Percentiles rank a stretch among this genome's conserved stretches.
phyloP scores from a whole-genome alignment of 179 eudicot genomes.

The Heliamphora pulchella region DNA sequence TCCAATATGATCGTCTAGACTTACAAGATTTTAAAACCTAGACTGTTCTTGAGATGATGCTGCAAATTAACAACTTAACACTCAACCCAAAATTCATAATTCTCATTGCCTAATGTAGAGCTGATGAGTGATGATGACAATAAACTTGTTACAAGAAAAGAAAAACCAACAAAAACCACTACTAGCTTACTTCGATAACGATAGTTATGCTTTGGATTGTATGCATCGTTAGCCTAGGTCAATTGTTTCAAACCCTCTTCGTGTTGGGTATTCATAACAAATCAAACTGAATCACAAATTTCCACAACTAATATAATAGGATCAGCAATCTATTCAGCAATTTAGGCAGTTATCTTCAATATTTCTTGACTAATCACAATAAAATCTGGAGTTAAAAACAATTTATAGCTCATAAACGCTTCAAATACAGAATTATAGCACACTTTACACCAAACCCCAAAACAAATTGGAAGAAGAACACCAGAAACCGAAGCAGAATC shows the following conservation, averaged over 20 bases:
- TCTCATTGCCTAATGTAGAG: neutral
- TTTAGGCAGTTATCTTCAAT: neutral
- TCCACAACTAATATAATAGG: too few species aligned
- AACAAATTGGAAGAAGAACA: neutral
- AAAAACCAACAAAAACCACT: too few species aligned
- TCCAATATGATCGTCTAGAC: neutral
- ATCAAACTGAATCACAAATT: neutral
- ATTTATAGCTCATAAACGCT: neutral
- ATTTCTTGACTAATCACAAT: neutral
- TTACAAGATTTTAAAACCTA: neutral
- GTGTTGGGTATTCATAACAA: neutral
- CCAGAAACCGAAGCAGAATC: neutral
- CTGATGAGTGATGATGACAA: too few species aligned
- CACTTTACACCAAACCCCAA: neutral
- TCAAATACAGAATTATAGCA: neutral
- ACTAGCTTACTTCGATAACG: too few species aligned
- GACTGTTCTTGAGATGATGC: neutral
- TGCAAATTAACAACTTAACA: neutral
- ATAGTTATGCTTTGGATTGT: neutral
- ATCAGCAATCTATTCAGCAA: neutral
- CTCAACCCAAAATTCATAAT: neutral
- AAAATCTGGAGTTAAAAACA: neutral
- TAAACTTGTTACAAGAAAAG: too few species aligned
- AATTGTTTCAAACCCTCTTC: neutral
- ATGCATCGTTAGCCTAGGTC: neutral